phyloP scores from a whole-genome alignment of 805 yeast species.

The Pichia pseudocactophila region DNA sequence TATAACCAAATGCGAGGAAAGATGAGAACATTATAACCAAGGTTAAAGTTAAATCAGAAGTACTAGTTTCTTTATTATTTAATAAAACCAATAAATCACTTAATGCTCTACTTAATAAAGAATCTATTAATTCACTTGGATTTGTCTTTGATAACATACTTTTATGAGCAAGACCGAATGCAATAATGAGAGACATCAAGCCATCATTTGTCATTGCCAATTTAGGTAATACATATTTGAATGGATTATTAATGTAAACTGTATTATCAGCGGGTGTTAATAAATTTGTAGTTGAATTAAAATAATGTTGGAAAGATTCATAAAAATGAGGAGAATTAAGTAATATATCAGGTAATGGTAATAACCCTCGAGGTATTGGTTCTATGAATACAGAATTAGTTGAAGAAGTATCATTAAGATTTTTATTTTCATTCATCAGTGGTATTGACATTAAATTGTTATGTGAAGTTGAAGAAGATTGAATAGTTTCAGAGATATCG shows the following conservation, averaged over 20 bases:
- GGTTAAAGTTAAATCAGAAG: slow-evolving; percentile 60
- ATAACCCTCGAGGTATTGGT: slow-evolving; percentile 27
- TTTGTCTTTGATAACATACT: slow-evolving; percentile 17
- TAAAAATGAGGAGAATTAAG: slow-evolving; percentile 50
- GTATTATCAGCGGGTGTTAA: slow-evolving; percentile 59
- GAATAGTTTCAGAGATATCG: neutral
- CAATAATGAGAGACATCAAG: slow-evolving; percentile 46
- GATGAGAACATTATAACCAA: slow-evolving; percentile 51
- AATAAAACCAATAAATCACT: slow-evolving; percentile 45
- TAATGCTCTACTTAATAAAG: slow-evolving; percentile 47
- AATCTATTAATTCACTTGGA: slow-evolving; percentile 36
- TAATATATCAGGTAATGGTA: slow-evolving; percentile 54
- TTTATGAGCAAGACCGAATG: slow-evolving; percentile 38
- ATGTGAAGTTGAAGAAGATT: neutral
- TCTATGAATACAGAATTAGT: slow-evolving; percentile 17
- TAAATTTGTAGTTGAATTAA: slow-evolving; percentile 48
- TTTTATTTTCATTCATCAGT: slow-evolving; percentile 7
- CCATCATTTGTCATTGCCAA: slow-evolving; percentile 56
- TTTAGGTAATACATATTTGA: slow-evolving; percentile 53
- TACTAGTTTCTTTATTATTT: slow-evolving; percentile 41
- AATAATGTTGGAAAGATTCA: slow-evolving; percentile 54
- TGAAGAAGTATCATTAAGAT: slow-evolving; percentile 1
- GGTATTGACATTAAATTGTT: slow-evolving; percentile 13
- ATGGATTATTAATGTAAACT: slow-evolving; percentile 60
- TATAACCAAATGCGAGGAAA: slow-evolving; percentile 41